These are phyloP conservation scores for Hyphopichia wangnamkhiaoensis DNA, from an alignment of 1,139 yeast genomes.

Conservation along the genomic window DNA sequence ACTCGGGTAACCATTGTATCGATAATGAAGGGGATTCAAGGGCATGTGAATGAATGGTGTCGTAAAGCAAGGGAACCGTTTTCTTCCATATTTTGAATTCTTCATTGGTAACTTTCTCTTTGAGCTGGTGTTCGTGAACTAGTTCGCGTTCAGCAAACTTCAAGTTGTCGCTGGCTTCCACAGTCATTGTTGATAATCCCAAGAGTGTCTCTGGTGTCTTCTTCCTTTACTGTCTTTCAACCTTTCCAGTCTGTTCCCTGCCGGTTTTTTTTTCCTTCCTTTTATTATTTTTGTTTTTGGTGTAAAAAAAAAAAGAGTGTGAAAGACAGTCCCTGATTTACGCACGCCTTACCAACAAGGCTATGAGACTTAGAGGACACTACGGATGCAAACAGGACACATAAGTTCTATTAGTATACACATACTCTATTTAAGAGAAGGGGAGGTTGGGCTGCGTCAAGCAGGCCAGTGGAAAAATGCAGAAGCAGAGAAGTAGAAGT, in stretches of 20 bases:
- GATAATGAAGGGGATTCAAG: constrained; percentile 62
- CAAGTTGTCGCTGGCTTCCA: constrained; percentile 1
- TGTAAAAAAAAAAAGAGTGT: too few species aligned
- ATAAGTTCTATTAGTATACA: too few species aligned
- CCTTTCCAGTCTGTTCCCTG: neutral
- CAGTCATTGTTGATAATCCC: neutral
- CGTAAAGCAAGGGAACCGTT: constrained; percentile 86
- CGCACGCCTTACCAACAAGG: too few species aligned
- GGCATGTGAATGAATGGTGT: constrained; percentile 69
- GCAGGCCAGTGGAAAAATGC: neutral
- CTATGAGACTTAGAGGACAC: too few species aligned
- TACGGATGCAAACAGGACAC: too few species aligned
- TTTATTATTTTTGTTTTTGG: too few species aligned
- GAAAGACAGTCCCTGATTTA: too few species aligned
- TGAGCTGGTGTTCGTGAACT: constrained; percentile 45
- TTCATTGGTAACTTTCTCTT: constrained; percentile 55
- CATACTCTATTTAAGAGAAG: neutral
- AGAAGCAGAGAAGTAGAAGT: neutral
- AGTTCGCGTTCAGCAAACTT: constrained; percentile 31
- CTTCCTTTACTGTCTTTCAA: too few species aligned
- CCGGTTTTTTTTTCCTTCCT: neutral
- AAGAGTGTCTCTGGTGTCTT: neutral
- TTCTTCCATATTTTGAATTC: constrained; percentile 96
- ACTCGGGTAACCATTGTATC: constrained; percentile 49
- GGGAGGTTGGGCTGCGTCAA: too few species aligned